phyloP scores from a whole-genome alignment of 2,329 filamentous ascomycete genomes.

The Cercospora janseana region DNA sequence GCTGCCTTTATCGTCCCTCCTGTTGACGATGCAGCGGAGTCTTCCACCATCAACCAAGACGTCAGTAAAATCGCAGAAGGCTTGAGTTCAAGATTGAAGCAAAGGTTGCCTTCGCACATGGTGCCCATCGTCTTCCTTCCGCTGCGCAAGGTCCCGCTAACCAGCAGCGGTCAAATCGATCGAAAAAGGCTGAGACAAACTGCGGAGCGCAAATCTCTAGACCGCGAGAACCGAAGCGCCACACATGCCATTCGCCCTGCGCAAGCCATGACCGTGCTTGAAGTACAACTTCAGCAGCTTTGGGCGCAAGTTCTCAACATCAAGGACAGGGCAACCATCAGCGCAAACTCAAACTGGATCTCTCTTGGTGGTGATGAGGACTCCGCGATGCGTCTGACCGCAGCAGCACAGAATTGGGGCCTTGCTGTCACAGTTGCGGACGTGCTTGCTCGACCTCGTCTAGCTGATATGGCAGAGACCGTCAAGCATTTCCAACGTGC shows the following conservation, averaged over 20 bases:
- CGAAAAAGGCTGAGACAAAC: conserved; percentile 39
- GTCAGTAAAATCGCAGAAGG: conserved; percentile 7
- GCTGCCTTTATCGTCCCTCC: conserved; percentile 15
- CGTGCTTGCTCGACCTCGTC: conserved; percentile 7
- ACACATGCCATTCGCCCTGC: conserved; percentile 3
- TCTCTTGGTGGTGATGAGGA: conserved; percentile 9
- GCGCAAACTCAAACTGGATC: conserved; percentile 14
- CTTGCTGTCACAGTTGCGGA: conserved; percentile 8
- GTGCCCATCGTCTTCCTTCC: conserved; percentile 71
- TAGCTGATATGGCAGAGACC: conserved; percentile 14
- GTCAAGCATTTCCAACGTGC: conserved; percentile 15
- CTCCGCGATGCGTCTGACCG: background rate
- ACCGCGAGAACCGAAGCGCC: conserved; percentile 4
- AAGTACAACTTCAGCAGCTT: conserved; percentile 15
- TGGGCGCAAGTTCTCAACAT: conserved; percentile 16
- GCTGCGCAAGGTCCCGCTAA: conserved; percentile 66
- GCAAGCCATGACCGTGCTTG: conserved; percentile 14
- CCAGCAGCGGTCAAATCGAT: conserved; percentile 71
- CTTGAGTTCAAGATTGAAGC: conserved; percentile 2
- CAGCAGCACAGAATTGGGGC: conserved; percentile 11
- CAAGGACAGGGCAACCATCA: conserved; percentile 13
- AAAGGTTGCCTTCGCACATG: conserved; percentile 62
- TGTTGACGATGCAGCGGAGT: background rate
- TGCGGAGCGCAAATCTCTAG: conserved; percentile 37
- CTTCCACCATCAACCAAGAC: background rate